These are phyloP conservation scores for Pontederia paniculata DNA, from an alignment of 176 grass and related monocot species.

Conservation along the genomic window DNA sequence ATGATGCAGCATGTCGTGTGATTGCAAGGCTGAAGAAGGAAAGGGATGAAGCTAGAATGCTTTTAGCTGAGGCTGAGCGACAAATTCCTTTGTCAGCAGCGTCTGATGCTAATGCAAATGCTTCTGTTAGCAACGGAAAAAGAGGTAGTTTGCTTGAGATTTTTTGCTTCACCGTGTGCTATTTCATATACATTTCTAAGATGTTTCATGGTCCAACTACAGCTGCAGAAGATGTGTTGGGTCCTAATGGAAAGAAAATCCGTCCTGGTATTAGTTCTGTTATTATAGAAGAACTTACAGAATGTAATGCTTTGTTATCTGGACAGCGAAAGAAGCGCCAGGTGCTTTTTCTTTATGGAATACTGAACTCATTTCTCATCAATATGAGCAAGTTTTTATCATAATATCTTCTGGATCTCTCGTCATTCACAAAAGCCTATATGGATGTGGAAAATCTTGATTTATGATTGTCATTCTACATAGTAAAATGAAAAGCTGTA, in stretches of 20 bases:
- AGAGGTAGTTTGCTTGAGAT: constrained; percentile 44
- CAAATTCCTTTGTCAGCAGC: constrained; percentile 51
- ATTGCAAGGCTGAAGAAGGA: constrained; percentile 99
- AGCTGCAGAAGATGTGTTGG: constrained; percentile 80
- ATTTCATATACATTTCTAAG: background rate
- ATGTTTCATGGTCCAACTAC: constrained; percentile 18
- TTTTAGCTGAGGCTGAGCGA: constrained; percentile 80
- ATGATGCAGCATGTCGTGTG: constrained; percentile 97
- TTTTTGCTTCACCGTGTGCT: background rate
- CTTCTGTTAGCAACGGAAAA: constrained; percentile 67
- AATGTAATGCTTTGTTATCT: constrained; percentile 86
- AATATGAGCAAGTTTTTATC: background rate
- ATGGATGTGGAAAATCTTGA: too few species aligned
- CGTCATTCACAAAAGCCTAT: too few species aligned
- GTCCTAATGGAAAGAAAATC: constrained; percentile 81
- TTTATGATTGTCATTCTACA: too few species aligned
- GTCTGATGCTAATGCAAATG: constrained; percentile 19
- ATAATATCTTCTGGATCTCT: too few species aligned
- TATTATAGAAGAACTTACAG: constrained; percentile 82
- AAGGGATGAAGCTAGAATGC: constrained; percentile 87
- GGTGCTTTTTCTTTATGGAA: constrained; percentile 22
- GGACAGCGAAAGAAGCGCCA: constrained; percentile 96
- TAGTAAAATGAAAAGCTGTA: too few species aligned
- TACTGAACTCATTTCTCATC: constrained; percentile 2
- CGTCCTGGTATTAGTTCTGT: constrained; percentile 75